Evolutionary conservation across 2,329 filamentous ascomycete genomes (phyloP), one percentile per base, ranked within the genome.

Genomic region (Fusarium albidum): DNA sequence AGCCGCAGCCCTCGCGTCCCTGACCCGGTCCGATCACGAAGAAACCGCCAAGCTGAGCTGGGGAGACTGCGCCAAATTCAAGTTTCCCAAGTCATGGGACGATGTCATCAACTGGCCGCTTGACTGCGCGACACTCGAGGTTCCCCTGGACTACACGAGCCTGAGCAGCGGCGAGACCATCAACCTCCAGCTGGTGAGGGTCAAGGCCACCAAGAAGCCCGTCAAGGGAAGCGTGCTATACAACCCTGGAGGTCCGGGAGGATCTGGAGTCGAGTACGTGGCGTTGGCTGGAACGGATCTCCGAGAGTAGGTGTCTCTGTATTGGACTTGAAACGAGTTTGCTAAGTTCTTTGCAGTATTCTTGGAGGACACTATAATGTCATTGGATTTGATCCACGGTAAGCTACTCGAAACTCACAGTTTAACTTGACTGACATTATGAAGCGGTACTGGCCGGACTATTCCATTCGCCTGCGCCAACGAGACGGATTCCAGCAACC

Each of bases 81-180:
- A 33, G 12, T 33, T 33, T 33, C 14, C 31, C 31, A 3, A 33
- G 7, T 9, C 13, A 4, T 8, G 4, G 7, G 5, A 33, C 7
- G 31, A n/a, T 5, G 6, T 12, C 12, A 32, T 42, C 57, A 33
- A 4, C 12, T 21, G 21, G 21, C 21, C 21, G 21, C 5, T 21
- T 21, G 60, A 72, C 21, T 77, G 75, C 55, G 70, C 66, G 13
- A 71, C 56, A 11, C 50, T 77, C 15, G 35, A 55, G 0, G 75
- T 76, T 0, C 75, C 75, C 2, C 68, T 77, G 9, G 75, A 77
- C 59, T 77, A 78, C 53, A 69, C 69, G 3, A 37, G 67, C 5
- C n/a, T 35, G 2, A 34, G 59, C 14, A 66, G 59, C 10, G 62
- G 53, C 21, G 49, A 68, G 40, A 72, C 64, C 0, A 45, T 75